phyloP scores from a whole-genome alignment of 2,329 filamentous ascomycete species.

The Coniochaeta sp. region DNA sequence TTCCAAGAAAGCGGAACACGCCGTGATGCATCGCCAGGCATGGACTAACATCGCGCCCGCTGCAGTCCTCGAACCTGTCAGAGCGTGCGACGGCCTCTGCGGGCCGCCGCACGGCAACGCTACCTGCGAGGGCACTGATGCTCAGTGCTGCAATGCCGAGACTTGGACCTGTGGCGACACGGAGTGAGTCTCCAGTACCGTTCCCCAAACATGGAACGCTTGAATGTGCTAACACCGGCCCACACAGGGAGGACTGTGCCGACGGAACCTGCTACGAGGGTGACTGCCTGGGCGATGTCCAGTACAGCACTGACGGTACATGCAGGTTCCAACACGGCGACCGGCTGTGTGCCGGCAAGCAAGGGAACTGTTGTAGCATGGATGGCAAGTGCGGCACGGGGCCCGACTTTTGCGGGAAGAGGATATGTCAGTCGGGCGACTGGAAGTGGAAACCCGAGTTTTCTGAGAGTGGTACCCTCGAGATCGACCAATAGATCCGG shows the following conservation, averaged over 20 bases:
- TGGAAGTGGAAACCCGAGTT: too few relatives aligned
- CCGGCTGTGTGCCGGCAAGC: slow-evolving; percentile 22
- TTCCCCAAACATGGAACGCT: too few relatives aligned
- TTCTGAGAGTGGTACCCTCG: too few relatives aligned
- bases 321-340: slow-evolving; percentile 23
- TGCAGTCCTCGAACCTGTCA: background rate
- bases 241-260: slow-evolving; percentile 21
- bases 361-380: slow-evolving; percentile 23
- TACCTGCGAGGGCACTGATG: background rate
- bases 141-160: slow-evolving; percentile 1
- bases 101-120: background rate
- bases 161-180: background rate
- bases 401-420: slow-evolving; percentile 13
- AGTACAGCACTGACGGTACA: slow-evolving; percentile 25
- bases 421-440: slow-evolving; percentile 13
- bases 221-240: slow-evolving; percentile 3
- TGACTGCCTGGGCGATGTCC: slow-evolving; percentile 18
- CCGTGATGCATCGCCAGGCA: too few relatives aligned
- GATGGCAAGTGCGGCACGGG: slow-evolving; percentile 20
- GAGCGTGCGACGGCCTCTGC: background rate
- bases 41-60: background rate
- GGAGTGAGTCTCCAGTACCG: slow-evolving; percentile 16
- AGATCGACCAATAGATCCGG: too few relatives aligned
- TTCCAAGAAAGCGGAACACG: too few relatives aligned
- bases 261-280: slow-evolving; percentile 25